Evolutionary conservation across 2,329 filamentous ascomycete genomes (phyloP).

Genomic region (Atkinsonella hypoxylon): DNA sequence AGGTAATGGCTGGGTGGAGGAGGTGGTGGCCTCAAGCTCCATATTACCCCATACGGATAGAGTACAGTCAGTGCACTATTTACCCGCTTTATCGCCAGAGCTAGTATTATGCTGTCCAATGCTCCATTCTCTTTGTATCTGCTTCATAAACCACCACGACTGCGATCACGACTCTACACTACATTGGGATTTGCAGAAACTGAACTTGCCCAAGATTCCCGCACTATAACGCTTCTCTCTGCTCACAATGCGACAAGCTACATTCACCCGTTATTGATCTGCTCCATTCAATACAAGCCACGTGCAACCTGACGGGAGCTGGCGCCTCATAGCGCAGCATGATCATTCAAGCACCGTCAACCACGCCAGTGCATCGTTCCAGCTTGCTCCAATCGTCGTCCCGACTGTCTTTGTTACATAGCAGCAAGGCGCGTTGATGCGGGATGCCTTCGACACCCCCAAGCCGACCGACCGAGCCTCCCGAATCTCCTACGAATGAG

Average conservation of each 20-base stretch:
- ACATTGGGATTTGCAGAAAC: neutral
- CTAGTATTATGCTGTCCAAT: too few relatives aligned
- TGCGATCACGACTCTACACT: neutral
- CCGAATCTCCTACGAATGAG: slow-evolving; percentile 53
- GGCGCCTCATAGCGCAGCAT: slow-evolving; percentile 10
- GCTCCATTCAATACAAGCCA: neutral
- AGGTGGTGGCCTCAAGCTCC: too few relatives aligned
- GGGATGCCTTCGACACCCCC: slow-evolving; percentile 46
- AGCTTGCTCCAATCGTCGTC: slow-evolving; percentile 8
- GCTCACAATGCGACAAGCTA: slow-evolving; percentile 8
- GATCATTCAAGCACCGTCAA: slow-evolving; percentile 8
- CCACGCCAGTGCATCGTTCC: slow-evolving; percentile 8
- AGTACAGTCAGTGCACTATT: too few relatives aligned
- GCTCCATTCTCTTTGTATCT: too few relatives aligned
- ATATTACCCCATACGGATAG: too few relatives aligned
- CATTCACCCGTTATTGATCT: slow-evolving; percentile 5
- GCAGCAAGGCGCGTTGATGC: slow-evolving; percentile 14
- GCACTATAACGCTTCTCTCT: neutral
- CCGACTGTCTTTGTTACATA: slow-evolving; percentile 4
- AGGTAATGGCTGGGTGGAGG: too few relatives aligned
- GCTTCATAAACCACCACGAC: neutral
- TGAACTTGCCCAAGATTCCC: too few relatives aligned
- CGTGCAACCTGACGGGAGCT: neutral
- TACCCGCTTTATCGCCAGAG: too few relatives aligned
- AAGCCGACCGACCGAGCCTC: slow-evolving; percentile 44